phyloP scores from a whole-genome alignment of 75 land plant genomes.

The Picea sitchensis region DNA sequence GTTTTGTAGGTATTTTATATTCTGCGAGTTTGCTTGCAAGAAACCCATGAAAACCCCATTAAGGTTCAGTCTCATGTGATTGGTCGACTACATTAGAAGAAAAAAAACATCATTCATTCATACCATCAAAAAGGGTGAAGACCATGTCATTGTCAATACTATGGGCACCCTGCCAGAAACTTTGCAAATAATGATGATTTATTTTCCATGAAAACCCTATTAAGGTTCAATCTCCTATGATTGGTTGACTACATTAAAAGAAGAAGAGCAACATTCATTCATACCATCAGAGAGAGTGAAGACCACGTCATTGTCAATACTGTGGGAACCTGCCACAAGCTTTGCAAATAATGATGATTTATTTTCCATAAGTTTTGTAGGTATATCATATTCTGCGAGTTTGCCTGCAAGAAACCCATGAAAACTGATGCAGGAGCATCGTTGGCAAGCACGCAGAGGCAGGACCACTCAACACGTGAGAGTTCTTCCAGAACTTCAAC shows the following conservation, averaged over 20 bases:
- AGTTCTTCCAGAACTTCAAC: too few species aligned
- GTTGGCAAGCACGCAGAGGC: too few species aligned
- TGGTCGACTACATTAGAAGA: not conserved
- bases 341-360: too few species aligned
- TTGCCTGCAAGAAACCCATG: too few species aligned
- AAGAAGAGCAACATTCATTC: not conserved
- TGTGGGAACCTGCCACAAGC: too few species aligned
- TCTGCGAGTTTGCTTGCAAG: too few species aligned
- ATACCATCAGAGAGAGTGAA: slow-evolving; percentile 77
- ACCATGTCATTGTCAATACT: slow-evolving; percentile 86
- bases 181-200: slow-evolving; percentile 32
- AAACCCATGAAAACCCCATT: not conserved
- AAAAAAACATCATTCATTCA: slow-evolving; percentile 1
- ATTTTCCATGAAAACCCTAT: not conserved
- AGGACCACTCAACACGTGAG: too few species aligned
- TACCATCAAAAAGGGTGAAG: too few species aligned
- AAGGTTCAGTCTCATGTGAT: not conserved
- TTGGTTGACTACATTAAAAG: not conserved
- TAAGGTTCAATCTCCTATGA: not conserved
- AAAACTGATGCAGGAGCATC: too few species aligned
- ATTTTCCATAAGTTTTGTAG: too few species aligned
- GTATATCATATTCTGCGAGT: too few species aligned
- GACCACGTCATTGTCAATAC: slow-evolving; percentile 87
- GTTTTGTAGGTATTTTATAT: too few species aligned
- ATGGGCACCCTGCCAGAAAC: slow-evolving; percentile 78